Evolutionary conservation across 1,284 basidiomycete genomes (phyloP), one percentile per base, ranked within the genome.

Genomic region (Boletus semigastroideus): DNA sequence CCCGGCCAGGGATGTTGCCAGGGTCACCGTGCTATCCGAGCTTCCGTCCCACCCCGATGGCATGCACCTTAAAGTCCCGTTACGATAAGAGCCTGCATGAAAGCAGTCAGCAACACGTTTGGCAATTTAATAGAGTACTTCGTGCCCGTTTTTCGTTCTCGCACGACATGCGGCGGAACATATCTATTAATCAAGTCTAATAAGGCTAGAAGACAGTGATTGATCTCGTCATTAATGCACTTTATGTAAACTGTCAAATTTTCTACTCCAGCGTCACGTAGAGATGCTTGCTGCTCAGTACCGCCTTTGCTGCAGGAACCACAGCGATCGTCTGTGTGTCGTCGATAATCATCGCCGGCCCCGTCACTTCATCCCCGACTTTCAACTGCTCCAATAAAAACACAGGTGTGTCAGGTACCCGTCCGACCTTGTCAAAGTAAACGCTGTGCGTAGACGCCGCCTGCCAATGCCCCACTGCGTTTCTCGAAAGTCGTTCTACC

Each of bases 261-360:
- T 30, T 44, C 52, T 68, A 68, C 27, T 57, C 71, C 46, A 87
- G 60, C 1, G 80, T 84, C 59, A 92, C 86, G 61, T 84, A 87
- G 64, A 92, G 68, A 66, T 91, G 87, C 56, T 83, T 86, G 51
- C 80, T 84, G 48, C 85, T 82, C 51, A 90, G 63, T 4, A 86
- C 72, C 5, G 82, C 87, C 62, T 70, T 80, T 39, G 87, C 82
- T 8, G 78, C 82, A 0, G 90, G 88, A 16, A 90, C 81, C 3
- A 95, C 68, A 34, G 94, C 84, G 55, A 96, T 91, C 25, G 93
- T 96, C 74, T 96, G 94, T 14, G 94, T 97, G 62, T 92, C 77
- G 69, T 97, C 94, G 59, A 97, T 90, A 55, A 96, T 84, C 79
- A 95, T 86, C 20, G 91, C 90, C 3, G 94, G 93, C 0, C 94